Evolutionary conservation across 2,329 filamentous ascomycete genomes (phyloP).

Genomic region (Albifimbria verrucaria): DNA sequence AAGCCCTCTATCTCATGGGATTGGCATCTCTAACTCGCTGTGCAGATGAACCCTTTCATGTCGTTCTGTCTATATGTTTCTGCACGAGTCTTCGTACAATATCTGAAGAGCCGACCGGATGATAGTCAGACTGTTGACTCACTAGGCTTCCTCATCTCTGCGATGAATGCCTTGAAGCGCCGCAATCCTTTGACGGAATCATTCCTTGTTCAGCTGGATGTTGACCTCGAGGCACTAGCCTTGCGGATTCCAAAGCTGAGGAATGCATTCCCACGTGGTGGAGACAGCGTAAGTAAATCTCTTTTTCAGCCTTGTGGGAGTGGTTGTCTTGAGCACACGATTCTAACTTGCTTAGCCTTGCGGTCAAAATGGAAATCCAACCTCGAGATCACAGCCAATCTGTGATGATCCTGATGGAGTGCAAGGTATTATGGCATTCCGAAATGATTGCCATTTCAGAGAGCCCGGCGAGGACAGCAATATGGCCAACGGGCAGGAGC

Average conservation of each 20-base stretch:
- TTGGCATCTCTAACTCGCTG: slow-evolving; percentile 14
- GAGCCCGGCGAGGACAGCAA: slow-evolving; percentile 38
- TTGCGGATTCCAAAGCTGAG: slow-evolving; percentile 57
- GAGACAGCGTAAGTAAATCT: slow-evolving; percentile 43
- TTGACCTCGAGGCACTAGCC: slow-evolving; percentile 77
- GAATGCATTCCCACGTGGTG: slow-evolving; percentile 50
- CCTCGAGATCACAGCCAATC: slow-evolving; percentile 11
- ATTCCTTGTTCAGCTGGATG: slow-evolving; percentile 88
- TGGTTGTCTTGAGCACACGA: slow-evolving; percentile 14
- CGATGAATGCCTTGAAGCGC: slow-evolving; percentile 84
- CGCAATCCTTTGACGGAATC: slow-evolving; percentile 92
- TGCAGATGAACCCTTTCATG: slow-evolving; percentile 89
- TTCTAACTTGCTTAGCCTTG: slow-evolving; percentile 20
- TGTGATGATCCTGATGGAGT: slow-evolving; percentile 33
- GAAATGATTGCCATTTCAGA: slow-evolving; percentile 41
- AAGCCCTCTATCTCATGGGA: background rate
- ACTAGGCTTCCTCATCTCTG: slow-evolving; percentile 83
- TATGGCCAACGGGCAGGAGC: slow-evolving; percentile 32
- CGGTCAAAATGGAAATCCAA: background rate
- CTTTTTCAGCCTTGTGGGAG: background rate
- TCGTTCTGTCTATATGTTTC: slow-evolving; percentile 97
- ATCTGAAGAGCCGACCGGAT: slow-evolving; percentile 87
- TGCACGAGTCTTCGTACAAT: slow-evolving; percentile 91
- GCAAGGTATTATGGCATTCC: slow-evolving; percentile 42
- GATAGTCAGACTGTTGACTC: slow-evolving; percentile 77